These are phyloP conservation scores for Hanseniaspora clermontiae DNA, from an alignment of 805 yeast genomes.

Conservation along the genomic window DNA sequence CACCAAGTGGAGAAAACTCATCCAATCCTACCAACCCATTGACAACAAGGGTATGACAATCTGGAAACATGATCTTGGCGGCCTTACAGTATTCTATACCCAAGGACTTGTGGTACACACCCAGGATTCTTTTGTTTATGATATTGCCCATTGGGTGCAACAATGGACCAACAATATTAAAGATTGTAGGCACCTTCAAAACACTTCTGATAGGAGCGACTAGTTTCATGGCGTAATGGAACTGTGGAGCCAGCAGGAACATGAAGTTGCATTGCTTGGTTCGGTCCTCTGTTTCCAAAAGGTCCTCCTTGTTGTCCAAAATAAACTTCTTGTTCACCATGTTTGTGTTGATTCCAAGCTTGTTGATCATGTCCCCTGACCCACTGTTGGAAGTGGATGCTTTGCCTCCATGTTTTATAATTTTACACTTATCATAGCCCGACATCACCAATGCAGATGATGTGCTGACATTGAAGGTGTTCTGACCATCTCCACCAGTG, in stretches of 20 bases:
- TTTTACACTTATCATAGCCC: slow-evolving; percentile 57
- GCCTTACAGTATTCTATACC: slow-evolving; percentile 82
- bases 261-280: slow-evolving; percentile 29
- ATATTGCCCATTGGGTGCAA: slow-evolving; percentile 72
- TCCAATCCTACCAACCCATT: slow-evolving; percentile 89
- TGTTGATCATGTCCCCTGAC: slow-evolving; percentile 73
- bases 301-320: slow-evolving; percentile 44
- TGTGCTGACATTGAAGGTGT: slow-evolving; percentile 92
- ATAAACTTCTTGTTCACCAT: slow-evolving; percentile 41
- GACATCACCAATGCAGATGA: slow-evolving; percentile 90
- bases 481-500: slow-evolving; percentile 97
- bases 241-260: slow-evolving; percentile 85
- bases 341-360: slow-evolving; percentile 71
- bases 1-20: slow-evolving; percentile 84
- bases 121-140: slow-evolving; percentile 64
- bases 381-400: slow-evolving; percentile 91
- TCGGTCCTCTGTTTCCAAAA: slow-evolving; percentile 32
- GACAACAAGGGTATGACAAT: slow-evolving; percentile 62
- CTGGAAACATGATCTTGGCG: slow-evolving; percentile 41
- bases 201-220: slow-evolving; percentile 68
- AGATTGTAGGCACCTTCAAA: slow-evolving; percentile 82
- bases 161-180: slow-evolving; percentile 87
- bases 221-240: slow-evolving; percentile 80
- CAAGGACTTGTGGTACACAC: slow-evolving; percentile 68
- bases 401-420: slow-evolving; percentile 95